Base-by-base conservation (phyloP, 2,329 filamentous ascomycete species). In the Penicillium freii region DNA sequence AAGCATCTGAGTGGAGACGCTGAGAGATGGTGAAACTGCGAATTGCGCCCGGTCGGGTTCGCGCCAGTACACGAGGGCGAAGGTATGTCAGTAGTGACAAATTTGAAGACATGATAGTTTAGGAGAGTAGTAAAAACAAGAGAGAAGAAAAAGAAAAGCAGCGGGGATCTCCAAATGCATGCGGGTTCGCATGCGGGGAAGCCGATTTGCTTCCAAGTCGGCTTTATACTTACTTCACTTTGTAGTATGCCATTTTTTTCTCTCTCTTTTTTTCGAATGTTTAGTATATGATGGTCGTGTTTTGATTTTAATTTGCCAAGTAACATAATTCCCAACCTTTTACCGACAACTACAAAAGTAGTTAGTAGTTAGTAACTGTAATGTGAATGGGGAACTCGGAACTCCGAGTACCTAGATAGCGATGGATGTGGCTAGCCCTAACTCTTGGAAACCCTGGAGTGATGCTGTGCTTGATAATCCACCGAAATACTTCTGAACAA, bases 1-100 rank as follows among this genome's bases (percentile, higher is more conserved):
- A 39, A 68, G 70, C 38, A 61, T 66, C 48, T 62, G 62, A 61
- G 43, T 25, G 49, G 46, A 57, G 46, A 57, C 42, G 44, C 25
- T 27, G 46, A 23, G 51, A 43, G 23, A 40, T 56, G 21, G 55
- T 43, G 46, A 61, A 61, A 44, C 27, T 56, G 36, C 60, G 58
- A 31, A 33, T 46, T 17, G 39, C 25, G 19, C 42, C 25, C 21
- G 48, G 42, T 52, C 34, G 54, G 34, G 17, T 15, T 42, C 38
- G 52, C 36, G 21, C 15, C 9, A 27, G 33, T 29, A 47, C 6
- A 5, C 34, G 27, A 6, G 54, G 49, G 13, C 42, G 54, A 19
- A 56, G 33, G 1, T 33, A 27, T 40, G 49, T 27, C 5, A 53
- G 38, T 53, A 52, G 31, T 2, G 54, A 40, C 9, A 27, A 15